These are phyloP conservation scores for Wickerhamomyces bovis DNA, from an alignment of 805 yeast genomes.

Conservation along the genomic window DNA sequence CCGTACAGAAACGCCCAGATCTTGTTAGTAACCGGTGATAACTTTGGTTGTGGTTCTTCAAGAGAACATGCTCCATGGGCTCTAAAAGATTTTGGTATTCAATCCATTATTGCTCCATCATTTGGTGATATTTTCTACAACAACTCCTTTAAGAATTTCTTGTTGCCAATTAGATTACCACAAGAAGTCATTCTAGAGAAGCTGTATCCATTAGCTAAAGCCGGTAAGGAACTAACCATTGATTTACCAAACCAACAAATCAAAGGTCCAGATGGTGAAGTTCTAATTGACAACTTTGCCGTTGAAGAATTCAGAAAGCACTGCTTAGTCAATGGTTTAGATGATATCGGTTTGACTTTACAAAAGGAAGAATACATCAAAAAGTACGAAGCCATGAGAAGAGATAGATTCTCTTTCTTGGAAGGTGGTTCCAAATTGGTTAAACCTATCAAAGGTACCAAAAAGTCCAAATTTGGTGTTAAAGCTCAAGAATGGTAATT, in stretches of 20 bases:
- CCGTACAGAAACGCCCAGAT: slow-evolving; percentile 80
- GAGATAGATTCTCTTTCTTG: slow-evolving; percentile 78
- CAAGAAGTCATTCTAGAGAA: slow-evolving; percentile 66
- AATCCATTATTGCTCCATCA: slow-evolving; percentile 93
- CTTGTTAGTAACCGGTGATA: slow-evolving; percentile 88
- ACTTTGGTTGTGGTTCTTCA: slow-evolving; percentile 98
- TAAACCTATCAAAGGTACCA: slow-evolving; percentile 61
- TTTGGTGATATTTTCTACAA: slow-evolving; percentile 98
- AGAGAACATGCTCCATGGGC: slow-evolving; percentile 99
- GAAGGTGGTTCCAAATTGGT: slow-evolving; percentile 78
- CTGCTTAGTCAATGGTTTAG: slow-evolving; percentile 90
- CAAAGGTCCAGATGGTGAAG: slow-evolving; percentile 57
- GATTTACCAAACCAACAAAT: slow-evolving; percentile 88
- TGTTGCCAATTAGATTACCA: slow-evolving; percentile 88
- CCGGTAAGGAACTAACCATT: slow-evolving; percentile 61
- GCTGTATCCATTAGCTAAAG: slow-evolving; percentile 73
- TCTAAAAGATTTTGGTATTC: slow-evolving; percentile 92
- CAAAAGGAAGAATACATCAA: slow-evolving; percentile 77
- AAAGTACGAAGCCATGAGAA: slow-evolving; percentile 73
- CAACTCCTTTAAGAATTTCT: slow-evolving; percentile 93
- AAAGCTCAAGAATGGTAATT: slow-evolving; percentile 70
- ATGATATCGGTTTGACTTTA: slow-evolving; percentile 92
- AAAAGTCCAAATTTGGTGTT: slow-evolving; percentile 60
- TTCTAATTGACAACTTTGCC: slow-evolving; percentile 76
- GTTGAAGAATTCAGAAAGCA: slow-evolving; percentile 91